These are phyloP conservation scores for Apodospora peruviana DNA, from an alignment of 495 filamentous ascomycete species.

Conservation along the genomic window DNA sequence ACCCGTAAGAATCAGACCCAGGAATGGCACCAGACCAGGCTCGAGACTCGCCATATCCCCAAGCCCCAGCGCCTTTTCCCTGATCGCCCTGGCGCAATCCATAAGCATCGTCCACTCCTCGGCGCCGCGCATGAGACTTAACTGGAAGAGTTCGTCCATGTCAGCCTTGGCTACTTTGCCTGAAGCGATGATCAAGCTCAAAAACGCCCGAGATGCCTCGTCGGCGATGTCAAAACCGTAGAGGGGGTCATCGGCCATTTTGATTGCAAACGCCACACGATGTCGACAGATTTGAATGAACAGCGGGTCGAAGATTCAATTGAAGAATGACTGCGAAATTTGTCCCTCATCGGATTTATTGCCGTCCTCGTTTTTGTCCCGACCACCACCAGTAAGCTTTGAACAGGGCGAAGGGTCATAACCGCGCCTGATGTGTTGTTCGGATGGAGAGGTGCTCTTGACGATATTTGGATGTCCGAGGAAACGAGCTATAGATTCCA, in stretches of 20 bases:
- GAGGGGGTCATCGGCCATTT: constrained; percentile 7
- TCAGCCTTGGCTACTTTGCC: constrained; percentile 18
- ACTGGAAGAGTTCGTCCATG: constrained; percentile 14
- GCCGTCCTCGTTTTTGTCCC: too few relatives aligned
- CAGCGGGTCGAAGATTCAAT: too few relatives aligned
- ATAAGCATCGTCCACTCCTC: constrained; percentile 33
- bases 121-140: constrained; percentile 21
- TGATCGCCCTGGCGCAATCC: constrained; percentile 22
- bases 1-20: constrained; percentile 4
- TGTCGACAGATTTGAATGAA: too few relatives aligned
- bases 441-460: too few relatives aligned
- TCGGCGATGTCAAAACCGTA: constrained; percentile 25
- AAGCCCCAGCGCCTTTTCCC: constrained; percentile 9
- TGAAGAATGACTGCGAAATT: too few relatives aligned
- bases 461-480: too few relatives aligned
- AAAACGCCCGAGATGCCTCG: constrained; percentile 18
- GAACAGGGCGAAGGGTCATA: too few relatives aligned
- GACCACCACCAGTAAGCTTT: too few relatives aligned
- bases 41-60: neutral
- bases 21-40: constrained; percentile 7
- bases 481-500: too few relatives aligned
- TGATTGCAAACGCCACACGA: constrained; percentile 2
- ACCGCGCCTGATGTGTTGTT: too few relatives aligned
- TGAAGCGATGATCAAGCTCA: constrained; percentile 15
- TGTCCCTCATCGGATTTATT: too few relatives aligned